Conservation (phyloP, 306 rosid genomes). For the Castanospermum australe region DNA sequence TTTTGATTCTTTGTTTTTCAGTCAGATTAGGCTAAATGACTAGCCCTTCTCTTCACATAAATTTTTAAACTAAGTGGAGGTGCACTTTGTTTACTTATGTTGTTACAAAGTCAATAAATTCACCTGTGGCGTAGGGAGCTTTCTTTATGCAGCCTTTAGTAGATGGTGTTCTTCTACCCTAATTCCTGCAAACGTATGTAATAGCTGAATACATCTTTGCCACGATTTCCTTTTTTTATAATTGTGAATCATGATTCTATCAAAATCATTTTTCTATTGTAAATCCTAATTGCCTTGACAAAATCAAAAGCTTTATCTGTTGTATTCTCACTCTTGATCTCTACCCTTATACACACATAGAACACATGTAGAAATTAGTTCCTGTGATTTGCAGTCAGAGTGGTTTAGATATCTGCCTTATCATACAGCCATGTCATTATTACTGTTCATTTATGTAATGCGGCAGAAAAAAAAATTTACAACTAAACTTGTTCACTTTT, state of each 20-base stretch:
- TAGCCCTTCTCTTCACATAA: neutral
- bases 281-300: neutral
- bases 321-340: slow-evolving; percentile 4
- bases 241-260: neutral
- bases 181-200: neutral
- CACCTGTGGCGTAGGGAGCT: neutral
- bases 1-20: neutral
- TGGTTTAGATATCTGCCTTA: slow-evolving; percentile 18
- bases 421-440: neutral
- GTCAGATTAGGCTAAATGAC: neutral
- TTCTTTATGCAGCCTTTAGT: slow-evolving; percentile 6
- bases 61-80: neutral
- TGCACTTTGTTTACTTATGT: neutral
- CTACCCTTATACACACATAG: neutral
- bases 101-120: neutral
- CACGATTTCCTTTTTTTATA: neutral
- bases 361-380: slow-evolving; percentile 13
- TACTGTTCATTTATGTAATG: neutral
- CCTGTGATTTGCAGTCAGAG: neutral
- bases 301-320: slow-evolving; percentile 4
- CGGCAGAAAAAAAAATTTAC: neutral
- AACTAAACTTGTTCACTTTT: neutral
- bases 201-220: slow-evolving; percentile 11
- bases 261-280: neutral
- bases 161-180: slow-evolving; percentile 6